Evolutionary conservation across 352 stramenopile genomes (phyloP).

Genomic region (Pythium phragmitis): DNA sequence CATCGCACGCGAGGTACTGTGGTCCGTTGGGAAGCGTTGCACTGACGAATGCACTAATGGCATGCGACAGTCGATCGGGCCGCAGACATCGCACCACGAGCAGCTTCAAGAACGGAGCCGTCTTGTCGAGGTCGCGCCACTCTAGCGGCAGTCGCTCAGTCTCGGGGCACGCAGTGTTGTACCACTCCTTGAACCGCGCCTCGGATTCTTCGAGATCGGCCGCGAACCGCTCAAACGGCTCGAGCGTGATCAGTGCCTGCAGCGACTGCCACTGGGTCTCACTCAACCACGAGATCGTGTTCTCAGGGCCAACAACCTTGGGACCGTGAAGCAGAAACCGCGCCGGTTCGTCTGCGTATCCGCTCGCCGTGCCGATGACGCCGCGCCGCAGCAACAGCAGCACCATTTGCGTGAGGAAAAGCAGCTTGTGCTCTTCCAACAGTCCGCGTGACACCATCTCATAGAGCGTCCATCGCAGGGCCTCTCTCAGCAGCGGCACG

Average conservation of each 20-base stretch:
- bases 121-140: conserved; percentile 91
- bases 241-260: conserved; percentile 69
- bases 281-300: conserved; percentile 82
- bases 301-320: conserved; percentile 61
- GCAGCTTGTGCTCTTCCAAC: conserved; percentile 91
- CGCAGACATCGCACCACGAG: conserved; percentile 94
- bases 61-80: conserved; percentile 91
- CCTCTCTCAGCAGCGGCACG: conserved; percentile 63
- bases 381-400: conserved; percentile 79
- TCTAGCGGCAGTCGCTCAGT: conserved; percentile 89
- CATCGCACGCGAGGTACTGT: conserved; percentile 83
- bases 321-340: conserved; percentile 80
- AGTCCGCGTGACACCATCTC: conserved; percentile 88
- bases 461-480: conserved; percentile 86
- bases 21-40: conserved; percentile 68
- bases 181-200: conserved; percentile 92
- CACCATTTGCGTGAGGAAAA: conserved; percentile 88
- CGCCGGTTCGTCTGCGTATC: conserved; percentile 74
- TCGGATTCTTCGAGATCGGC: conserved; percentile 88
- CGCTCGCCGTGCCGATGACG: conserved; percentile 50
- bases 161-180: conserved; percentile 83
- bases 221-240: conserved; percentile 86
- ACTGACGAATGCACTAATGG: conserved; percentile 93
- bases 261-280: conserved; percentile 85
- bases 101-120: conserved; percentile 90